Base-by-base conservation (phyloP, 1,284 basidiomycete genomes). In the Ceratorhiza oryzae-sativae region DNA sequence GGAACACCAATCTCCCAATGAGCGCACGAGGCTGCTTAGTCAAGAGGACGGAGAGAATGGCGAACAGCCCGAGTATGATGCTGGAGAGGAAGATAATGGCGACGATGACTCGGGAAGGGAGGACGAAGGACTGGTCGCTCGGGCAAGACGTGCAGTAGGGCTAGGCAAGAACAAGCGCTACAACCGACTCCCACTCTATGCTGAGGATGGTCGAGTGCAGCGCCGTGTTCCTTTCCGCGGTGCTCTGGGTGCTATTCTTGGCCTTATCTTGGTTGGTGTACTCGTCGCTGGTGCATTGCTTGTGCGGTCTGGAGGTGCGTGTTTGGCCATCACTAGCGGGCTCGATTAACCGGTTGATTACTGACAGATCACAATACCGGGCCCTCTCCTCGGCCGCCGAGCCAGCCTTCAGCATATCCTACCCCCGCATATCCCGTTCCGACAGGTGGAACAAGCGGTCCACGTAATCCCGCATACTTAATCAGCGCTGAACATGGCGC, bases 401-500 rank as follows among this genome's bases (percentile, higher is more conserved):
- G 51, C 15, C 53, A 12, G 30, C 59, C 59, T 32, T 55, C 53
- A n/a, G 42, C 59, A 2, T 65, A 61, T n/a, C 73, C 73, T 5
- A 62, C 62, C 41, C 73, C 53, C 20, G 42, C 59, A n/a, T 68
- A 65, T 45, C 73, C 73, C 15, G 65, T 72, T 32, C 73, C 73
- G 3, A 68, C 73, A 3, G 73, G 73, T 23, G 45, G 71, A 55
- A 70, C 65, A 23, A 58, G 53, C 18, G 53, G 65, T 18, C 73
- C 74, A 0, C 78, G 83, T 30, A 95, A 95, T 76, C 90, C 90
- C 0, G 88, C 90, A 13, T 93, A 90, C 76, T 84, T 94, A 42
- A 85, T 91, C 53, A 81, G 87, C 73, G 94, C 90, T 0, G 83
- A 83, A 30, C 82, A 90, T 77, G 95, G 92, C 3, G 95, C 93